Evolutionary conservation across 2,329 filamentous ascomycete species (phyloP), one percentile per base, ranked within the genome.

Genomic region (Colletotrichum graminicola): DNA sequence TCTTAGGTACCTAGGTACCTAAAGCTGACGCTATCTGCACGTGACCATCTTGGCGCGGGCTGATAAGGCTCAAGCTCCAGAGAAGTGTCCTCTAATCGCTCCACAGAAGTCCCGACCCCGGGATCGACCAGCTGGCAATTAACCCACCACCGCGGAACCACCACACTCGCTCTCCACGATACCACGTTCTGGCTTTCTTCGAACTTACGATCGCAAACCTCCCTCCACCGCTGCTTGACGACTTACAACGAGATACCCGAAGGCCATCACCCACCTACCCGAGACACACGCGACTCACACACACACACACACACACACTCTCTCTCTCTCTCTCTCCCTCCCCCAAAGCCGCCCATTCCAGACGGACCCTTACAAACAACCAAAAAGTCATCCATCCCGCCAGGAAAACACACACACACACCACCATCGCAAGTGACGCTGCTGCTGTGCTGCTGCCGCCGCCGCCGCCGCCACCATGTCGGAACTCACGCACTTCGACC

Each of bases 401-500:
- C 18, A 18, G 59, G 10, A 16, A 16, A 16, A 41, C 16, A 43
- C 41, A 43, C 41, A 43, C 41, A 21, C 39, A 43, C 41, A 8
- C 49, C 26, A 26, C 49, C 49, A 29, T 29, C 14, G 23, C 49
- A 52, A 52, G 26, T n/a, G 49, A 52, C 7, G 14, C 39, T 6
- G 1, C 5, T 16, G 16, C 26, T 7, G 7, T n/a, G n/a, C n/a
- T n/a, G n/a, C n/a, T n/a, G n/a, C n/a, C n/a, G n/a, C 29, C 11
- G 32, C 29, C 12, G 32, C 21, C 32, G 34, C 54, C 59, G 62
- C 67, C 73, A 80, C 63, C 65, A 89, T 89, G 87, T 84, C 86
- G n/a, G 86, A 90, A 78, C 82, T 86, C 75, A 91, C 93, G 73
- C 91, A 91, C 76, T 98, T 95, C 87, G 93, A 91, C 76, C 90